Evolutionary conservation across 768 basidiomycete genomes (phyloP).

Genomic region (Boletus reticuloceps): DNA sequence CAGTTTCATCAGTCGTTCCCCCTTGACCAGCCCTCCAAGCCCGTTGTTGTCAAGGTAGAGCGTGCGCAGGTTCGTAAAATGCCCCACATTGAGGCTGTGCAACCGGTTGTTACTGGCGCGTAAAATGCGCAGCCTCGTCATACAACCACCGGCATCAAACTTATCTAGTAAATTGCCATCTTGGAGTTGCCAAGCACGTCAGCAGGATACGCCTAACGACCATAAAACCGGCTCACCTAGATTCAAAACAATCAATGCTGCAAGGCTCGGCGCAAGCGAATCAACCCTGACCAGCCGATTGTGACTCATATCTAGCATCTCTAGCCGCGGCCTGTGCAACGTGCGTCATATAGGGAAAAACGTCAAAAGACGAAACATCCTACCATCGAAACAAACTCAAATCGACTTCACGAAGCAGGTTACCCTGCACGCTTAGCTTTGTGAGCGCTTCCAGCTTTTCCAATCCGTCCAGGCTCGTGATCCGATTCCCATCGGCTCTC

Average conservation of each 20-base stretch:
- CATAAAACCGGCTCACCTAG: conserved; percentile 60
- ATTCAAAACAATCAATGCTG: conserved; percentile 70
- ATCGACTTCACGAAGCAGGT: conserved; percentile 63
- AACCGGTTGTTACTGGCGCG: conserved; percentile 83
- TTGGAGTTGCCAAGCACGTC: conserved; percentile 32
- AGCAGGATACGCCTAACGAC: conserved; percentile 13
- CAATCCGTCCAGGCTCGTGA: conserved; percentile 72
- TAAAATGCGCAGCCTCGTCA: conserved; percentile 78
- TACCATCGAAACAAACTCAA: conserved; percentile 67
- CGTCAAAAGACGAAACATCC: conserved; percentile 6
- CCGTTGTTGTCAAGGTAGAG: conserved; percentile 90
- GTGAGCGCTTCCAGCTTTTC: conserved; percentile 76
- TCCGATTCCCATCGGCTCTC: conserved; percentile 83
- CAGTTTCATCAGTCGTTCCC: conserved; percentile 62
- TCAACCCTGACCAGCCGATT: conserved; percentile 62
- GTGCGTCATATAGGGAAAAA: conserved; percentile 6
- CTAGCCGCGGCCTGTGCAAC: conserved; percentile 52
- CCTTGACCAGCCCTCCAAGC: conserved; percentile 48
- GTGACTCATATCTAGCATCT: conserved; percentile 78
- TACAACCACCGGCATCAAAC: conserved; percentile 50
- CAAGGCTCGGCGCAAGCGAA: conserved; percentile 56
- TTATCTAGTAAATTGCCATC: conserved; percentile 69
- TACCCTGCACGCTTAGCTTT: conserved; percentile 80
- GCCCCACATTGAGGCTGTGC: conserved; percentile 56
- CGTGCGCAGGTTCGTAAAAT: conserved; percentile 74